phyloP scores from a whole-genome alignment of 78 protist species.

The Chrysochromulina tobinii region DNA sequence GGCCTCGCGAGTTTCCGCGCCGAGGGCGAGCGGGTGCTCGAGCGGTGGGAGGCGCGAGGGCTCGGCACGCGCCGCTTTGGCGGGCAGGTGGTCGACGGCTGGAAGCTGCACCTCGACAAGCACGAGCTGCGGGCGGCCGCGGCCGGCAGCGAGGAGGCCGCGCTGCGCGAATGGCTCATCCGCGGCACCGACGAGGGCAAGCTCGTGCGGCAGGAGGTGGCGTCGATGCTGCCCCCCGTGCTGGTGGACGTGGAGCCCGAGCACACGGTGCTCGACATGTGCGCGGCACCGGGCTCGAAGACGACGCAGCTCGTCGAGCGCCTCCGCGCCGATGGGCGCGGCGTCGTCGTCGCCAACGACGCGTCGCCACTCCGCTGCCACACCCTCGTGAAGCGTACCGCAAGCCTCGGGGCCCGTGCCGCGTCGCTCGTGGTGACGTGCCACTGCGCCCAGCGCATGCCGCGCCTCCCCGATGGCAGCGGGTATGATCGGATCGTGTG shows the following conservation, averaged over 20 bases:
- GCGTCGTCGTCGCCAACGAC: constrained; percentile 41
- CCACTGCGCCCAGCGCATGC: neutral
- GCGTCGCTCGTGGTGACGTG: neutral
- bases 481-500: constrained; percentile 80
- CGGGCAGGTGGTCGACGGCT: neutral
- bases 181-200: neutral
- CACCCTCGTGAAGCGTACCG: neutral
- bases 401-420: neutral
- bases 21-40: neutral
- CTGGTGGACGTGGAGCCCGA: neutral
- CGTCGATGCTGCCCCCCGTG: constrained; percentile 47
- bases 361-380: neutral
- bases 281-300: constrained; percentile 73
- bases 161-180: neutral
- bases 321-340: neutral
- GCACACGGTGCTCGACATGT: constrained; percentile 53
- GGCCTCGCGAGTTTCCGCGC: neutral
- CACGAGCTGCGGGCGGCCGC: neutral
- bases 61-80: neutral
- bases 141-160: neutral
- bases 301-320: constrained; percentile 48
- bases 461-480: neutral
- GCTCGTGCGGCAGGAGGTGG: constrained; percentile 45
- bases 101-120: constrained; percentile 19
- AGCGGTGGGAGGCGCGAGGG: neutral